Conservation (phyloP, 164 flowering plant species). For the Nymphaea thermarum region DNA sequence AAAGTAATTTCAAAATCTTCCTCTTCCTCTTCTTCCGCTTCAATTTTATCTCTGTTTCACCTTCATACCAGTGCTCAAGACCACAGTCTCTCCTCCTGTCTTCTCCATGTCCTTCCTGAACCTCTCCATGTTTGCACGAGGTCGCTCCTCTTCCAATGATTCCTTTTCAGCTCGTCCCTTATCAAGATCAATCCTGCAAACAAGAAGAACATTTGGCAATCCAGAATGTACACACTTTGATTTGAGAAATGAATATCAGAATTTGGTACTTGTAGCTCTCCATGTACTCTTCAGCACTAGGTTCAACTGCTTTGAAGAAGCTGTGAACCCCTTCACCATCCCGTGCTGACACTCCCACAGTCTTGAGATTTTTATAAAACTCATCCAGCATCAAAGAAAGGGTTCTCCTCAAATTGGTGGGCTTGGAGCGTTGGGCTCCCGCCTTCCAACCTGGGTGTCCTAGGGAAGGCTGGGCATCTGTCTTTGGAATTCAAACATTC, state of each 20-base stretch:
- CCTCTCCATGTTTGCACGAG: conserved; percentile 65
- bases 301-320: conserved; percentile 74
- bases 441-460: too few relatives aligned
- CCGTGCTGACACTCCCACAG: conserved; percentile 92
- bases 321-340: conserved; percentile 83
- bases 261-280: conserved; percentile 60
- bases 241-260: neutral
- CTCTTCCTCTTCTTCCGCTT: conserved; percentile 40
- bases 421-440: too few relatives aligned
- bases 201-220: neutral
- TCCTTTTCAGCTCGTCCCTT: conserved; percentile 79
- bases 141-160: conserved; percentile 65
- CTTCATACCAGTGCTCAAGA: conserved; percentile 80
- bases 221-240: neutral
- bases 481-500: too few relatives aligned
- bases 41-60: conserved; percentile 20
- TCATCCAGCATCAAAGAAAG: conserved; percentile 81
- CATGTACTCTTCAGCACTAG: conserved; percentile 89
- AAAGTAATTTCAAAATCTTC: conserved; percentile 19
- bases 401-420: too few relatives aligned
- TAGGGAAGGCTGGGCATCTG: too few relatives aligned
- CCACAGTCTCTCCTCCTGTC: conserved; percentile 59
- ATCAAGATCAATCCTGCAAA: conserved; percentile 78
- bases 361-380: conserved; percentile 69
- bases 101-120: conserved; percentile 79